Conservation (phyloP, 768 basidiomycete species). For the Hypholoma sublateritium region DNA sequence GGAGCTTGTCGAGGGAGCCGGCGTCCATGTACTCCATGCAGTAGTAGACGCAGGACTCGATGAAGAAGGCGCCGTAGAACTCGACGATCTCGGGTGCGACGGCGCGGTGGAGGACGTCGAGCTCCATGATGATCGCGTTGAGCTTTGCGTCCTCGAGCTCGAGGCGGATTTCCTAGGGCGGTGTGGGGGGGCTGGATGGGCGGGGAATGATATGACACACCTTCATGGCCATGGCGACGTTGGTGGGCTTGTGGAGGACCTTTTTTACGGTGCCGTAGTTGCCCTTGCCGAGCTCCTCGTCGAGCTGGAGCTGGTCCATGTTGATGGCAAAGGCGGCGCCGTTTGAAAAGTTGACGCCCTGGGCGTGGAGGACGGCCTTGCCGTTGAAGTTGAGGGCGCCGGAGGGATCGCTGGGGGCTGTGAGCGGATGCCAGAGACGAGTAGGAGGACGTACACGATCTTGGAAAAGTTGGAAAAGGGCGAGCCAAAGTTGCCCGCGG, state of each 20-base stretch:
- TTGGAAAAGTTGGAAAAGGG: slow-evolving; percentile 92
- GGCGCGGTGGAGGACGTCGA: slow-evolving; percentile 95
- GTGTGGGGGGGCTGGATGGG: slow-evolving; percentile 2
- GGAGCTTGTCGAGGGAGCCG: slow-evolving; percentile 88
- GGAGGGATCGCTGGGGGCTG: slow-evolving; percentile 76
- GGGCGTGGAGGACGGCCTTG: slow-evolving; percentile 89
- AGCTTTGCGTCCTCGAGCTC: slow-evolving; percentile 93
- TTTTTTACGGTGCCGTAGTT: slow-evolving; percentile 98
- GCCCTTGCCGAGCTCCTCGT: slow-evolving; percentile 93
- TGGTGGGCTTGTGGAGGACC: slow-evolving; percentile 91
- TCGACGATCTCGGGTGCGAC: slow-evolving; percentile 92
- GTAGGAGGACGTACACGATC: slow-evolving; percentile 72
- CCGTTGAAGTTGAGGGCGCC: slow-evolving; percentile 93
- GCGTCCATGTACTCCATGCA: slow-evolving; percentile 99
- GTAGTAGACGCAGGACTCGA: slow-evolving; percentile 99
- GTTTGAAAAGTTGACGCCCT: slow-evolving; percentile 83
- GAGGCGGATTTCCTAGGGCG: slow-evolving; percentile 86
- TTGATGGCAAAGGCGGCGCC: slow-evolving; percentile 92
- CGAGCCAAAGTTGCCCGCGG: slow-evolving; percentile 52
- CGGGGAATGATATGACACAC: slow-evolving; percentile 42
- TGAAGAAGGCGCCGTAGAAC: slow-evolving; percentile 99
- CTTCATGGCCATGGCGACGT: slow-evolving; percentile 99
- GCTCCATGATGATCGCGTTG: slow-evolving; percentile 97
- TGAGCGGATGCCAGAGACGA: background rate
- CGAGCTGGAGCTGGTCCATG: slow-evolving; percentile 88